A percentile compares a stretch with the other conserved stretches of the same genome.
Evolutionary conservation across 179 eudicot genomes (phyloP).

Genomic region (Silene vulgaris): DNA sequence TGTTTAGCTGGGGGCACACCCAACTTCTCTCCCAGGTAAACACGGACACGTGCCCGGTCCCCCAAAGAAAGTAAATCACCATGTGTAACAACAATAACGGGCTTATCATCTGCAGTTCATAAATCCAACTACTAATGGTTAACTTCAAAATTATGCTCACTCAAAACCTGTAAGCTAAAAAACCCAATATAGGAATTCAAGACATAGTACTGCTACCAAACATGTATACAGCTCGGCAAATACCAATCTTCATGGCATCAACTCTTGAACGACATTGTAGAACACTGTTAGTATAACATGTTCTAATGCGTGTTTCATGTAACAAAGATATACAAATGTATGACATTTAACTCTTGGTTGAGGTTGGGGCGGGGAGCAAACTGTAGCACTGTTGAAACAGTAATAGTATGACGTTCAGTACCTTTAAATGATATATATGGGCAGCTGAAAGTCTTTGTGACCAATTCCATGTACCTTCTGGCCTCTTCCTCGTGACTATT

Average conservation of each 20-base stretch:
- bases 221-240: too few species aligned
- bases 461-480: constrained; percentile 29
- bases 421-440: constrained; percentile 76
- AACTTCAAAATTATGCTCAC: neutral
- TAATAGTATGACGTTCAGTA: constrained; percentile 20
- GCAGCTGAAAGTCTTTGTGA: constrained; percentile 43
- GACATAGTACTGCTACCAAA: neutral
- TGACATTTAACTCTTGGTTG: neutral
- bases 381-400: neutral
- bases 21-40: constrained; percentile 65
- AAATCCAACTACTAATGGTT: constrained; percentile 6
- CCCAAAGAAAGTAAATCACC: constrained; percentile 67
- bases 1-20: constrained; percentile 64
- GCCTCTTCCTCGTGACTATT: constrained; percentile 41
- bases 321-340: neutral
- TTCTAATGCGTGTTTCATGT: neutral
- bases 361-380: neutral
- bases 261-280: too few species aligned
- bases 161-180: neutral
- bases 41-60: constrained; percentile 61
- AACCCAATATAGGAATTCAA: neutral
- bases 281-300: too few species aligned
- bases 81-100: constrained; percentile 69
- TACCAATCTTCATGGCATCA: too few species aligned
- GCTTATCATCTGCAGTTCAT: constrained; percentile 67